Percentiles rank a stretch among this genome's conserved stretches.
These are phyloP conservation scores for Filobasidium uniguttulatum DNA, from an alignment of 1,284 basidiomycete species.

Conservation along the genomic window DNA sequence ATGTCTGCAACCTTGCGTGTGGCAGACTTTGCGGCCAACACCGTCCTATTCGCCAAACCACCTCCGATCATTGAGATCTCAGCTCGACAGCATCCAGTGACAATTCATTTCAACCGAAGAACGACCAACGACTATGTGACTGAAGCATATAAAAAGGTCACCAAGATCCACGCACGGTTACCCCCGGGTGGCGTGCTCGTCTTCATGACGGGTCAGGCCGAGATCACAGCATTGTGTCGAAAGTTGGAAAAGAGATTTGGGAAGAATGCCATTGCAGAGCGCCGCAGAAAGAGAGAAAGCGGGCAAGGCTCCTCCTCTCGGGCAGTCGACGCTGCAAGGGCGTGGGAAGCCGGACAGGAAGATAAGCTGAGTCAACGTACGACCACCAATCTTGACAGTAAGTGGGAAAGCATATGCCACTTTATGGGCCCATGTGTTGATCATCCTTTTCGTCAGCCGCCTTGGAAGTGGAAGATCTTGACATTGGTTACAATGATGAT, in stretches of 20 bases:
- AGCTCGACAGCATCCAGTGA: constrained; percentile 89
- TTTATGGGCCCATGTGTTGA: constrained; percentile 50
- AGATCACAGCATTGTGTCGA: constrained; percentile 52
- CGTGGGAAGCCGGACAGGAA: constrained; percentile 14
- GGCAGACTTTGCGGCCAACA: constrained; percentile 82
- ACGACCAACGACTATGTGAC: constrained; percentile 78
- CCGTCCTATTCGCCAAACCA: constrained; percentile 59
- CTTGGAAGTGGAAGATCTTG: constrained; percentile 37
- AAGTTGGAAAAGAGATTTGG: constrained; percentile 70
- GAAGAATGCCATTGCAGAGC: constrained; percentile 47
- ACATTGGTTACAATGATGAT: constrained; percentile 34
- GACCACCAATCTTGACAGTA: constrained; percentile 23
- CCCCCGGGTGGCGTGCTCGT: constrained; percentile 59
- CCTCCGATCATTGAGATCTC: constrained; percentile 84
- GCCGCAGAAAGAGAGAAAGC: constrained; percentile 22
- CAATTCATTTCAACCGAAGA: constrained; percentile 78
- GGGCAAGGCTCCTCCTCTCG: constrained; percentile 2
- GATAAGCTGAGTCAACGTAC: not conserved
- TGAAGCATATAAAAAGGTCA: constrained; percentile 79
- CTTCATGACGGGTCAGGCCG: constrained; percentile 64
- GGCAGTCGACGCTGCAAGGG: constrained; percentile 13
- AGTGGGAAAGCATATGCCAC: constrained; percentile 20
- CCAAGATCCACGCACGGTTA: constrained; percentile 59
- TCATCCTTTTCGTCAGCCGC: constrained; percentile 31
- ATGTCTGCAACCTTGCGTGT: constrained; percentile 98